Evolutionary conservation across 108 stramenopile genomes (phyloP).

Genomic region (Licmophora abbreviata): DNA sequence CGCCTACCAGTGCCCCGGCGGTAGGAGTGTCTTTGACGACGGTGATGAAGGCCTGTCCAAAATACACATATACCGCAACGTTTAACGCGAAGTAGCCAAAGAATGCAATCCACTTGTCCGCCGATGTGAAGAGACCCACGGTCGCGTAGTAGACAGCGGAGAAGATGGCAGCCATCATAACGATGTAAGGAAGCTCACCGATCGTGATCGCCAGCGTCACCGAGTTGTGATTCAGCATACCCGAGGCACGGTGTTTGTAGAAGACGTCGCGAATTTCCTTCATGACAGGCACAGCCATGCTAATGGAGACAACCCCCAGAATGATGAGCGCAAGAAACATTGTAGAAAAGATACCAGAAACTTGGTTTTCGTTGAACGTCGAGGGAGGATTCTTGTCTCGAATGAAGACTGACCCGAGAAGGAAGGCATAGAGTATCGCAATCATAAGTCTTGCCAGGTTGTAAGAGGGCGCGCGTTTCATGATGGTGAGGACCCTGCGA

Average conservation of each 20-base stretch:
- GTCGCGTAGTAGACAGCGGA: conserved; percentile 8
- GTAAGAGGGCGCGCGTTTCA: conserved; percentile 33
- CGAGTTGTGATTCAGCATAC: conserved; percentile 31
- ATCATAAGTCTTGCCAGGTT: conserved; percentile 25
- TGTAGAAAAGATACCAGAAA: conserved; percentile 25
- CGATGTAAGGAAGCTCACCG: conserved; percentile 28
- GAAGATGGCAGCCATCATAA: conserved; percentile 16
- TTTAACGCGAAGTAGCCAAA: conserved; percentile 39
- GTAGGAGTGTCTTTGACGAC: conserved; percentile 30
- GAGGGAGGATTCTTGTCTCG: conserved; percentile 11
- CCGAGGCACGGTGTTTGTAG: conserved; percentile 36
- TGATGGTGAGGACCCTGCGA: too few relatives aligned
- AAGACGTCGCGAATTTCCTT: conserved; percentile 39
- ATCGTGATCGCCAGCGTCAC: conserved; percentile 17
- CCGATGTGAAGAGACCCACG: conserved; percentile 22
- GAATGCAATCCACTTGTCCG: conserved; percentile 21
- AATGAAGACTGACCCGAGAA: conserved; percentile 26
- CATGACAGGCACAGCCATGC: conserved; percentile 36
- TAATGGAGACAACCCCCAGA: conserved; percentile 29
- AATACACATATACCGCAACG: conserved; percentile 28
- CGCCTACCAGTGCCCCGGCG: conserved; percentile 23
- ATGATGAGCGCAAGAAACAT: conserved; percentile 44
- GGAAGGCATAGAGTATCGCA: conserved; percentile 10
- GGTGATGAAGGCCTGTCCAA: conserved; percentile 39
- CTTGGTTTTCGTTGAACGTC: conserved; percentile 16